Conservation (phyloP, 345 rosid species). For the Trapa incisa region DNA sequence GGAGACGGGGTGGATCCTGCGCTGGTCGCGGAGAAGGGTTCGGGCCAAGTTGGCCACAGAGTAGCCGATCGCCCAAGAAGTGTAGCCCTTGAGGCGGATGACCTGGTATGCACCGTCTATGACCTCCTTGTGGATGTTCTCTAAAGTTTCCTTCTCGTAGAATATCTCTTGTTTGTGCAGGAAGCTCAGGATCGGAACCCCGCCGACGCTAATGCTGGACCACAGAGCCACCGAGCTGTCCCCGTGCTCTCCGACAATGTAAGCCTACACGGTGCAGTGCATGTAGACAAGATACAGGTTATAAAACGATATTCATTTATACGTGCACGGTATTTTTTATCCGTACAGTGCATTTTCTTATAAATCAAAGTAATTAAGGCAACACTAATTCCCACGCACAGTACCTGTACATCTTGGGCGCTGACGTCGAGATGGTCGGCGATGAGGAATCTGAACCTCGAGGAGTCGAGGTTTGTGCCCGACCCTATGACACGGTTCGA, state of each 20-base stretch:
- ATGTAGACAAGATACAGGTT: too few relatives aligned
- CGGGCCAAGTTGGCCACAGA: constrained; percentile 78
- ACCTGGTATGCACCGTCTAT: constrained; percentile 72
- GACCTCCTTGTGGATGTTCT: constrained; percentile 60
- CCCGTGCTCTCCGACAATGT: constrained; percentile 88
- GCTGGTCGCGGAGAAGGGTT: constrained; percentile 68
- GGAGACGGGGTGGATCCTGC: constrained; percentile 80
- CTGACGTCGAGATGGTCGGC: constrained; percentile 90
- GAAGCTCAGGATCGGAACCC: constrained; percentile 77
- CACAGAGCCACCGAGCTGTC: constrained; percentile 94
- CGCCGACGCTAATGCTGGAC: constrained; percentile 93
- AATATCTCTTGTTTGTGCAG: constrained; percentile 55
- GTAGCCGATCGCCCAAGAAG: constrained; percentile 97
- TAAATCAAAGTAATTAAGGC: too few relatives aligned
- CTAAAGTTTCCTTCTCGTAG: constrained; percentile 67
- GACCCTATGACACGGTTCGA: constrained; percentile 79
- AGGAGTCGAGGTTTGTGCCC: constrained; percentile 88
- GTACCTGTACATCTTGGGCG: constrained; percentile 94
- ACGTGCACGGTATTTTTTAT: too few relatives aligned
- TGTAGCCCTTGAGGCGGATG: constrained; percentile 77
- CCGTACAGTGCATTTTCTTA: too few relatives aligned
- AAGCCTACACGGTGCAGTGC: constrained; percentile 33
- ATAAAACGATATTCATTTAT: too few relatives aligned
- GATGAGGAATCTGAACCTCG: constrained; percentile 75
- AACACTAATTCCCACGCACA: too few relatives aligned